Base-by-base conservation (phyloP, 2,329 filamentous ascomycete species). In the Aaosphaeria arxii region DNA sequence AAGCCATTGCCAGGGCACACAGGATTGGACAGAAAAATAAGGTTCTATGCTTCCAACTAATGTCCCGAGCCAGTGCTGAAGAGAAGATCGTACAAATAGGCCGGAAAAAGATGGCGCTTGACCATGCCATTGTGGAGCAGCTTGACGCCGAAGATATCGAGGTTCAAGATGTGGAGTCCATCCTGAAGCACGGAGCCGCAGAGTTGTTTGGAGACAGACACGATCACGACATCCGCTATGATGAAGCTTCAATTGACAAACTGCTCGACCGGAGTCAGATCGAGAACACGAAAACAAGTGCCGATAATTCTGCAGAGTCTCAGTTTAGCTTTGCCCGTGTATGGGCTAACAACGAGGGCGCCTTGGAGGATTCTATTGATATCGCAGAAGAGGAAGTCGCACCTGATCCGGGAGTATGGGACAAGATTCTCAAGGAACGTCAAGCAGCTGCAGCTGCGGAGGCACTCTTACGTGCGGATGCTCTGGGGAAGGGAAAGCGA, bases 51-150 rank as follows among this genome's bases (percentile, higher is more conserved):
- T 96, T 97, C 62, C 92, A 97, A 66, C 75, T 99, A 0, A 90
- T 96, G 77, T 97, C 91, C 1, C 87, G 91, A 50, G 83, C 86
- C 38, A 92, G 87, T 30, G 90, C 88, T 0, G 94, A 99, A 67
- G 94, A 99, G 71, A 91, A 92, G 64, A 97, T 99, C 46, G 88
- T 97, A 77, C 89, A 96, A 67, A 90, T 95, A 58, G 94, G 94
- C 5, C 87, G 90, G 59, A 95, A 89, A 71, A 99, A 99, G 74
- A 90, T 99, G 84, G 90, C 90, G 0, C 80, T 99, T 0, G 94
- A 99, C 60, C 91, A 97, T 68, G 88, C 94, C 1, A 80, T 99
- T 17, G 96, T 99, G 50, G 91, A 97, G 66, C 86, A 84, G 45
- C 90, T 99, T 82, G 89, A 91, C 48, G 82, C 84, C 2, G 86